Base-by-base conservation (phyloP, 371 early-diverging fungal species). In the Mortierella sp. region DNA sequence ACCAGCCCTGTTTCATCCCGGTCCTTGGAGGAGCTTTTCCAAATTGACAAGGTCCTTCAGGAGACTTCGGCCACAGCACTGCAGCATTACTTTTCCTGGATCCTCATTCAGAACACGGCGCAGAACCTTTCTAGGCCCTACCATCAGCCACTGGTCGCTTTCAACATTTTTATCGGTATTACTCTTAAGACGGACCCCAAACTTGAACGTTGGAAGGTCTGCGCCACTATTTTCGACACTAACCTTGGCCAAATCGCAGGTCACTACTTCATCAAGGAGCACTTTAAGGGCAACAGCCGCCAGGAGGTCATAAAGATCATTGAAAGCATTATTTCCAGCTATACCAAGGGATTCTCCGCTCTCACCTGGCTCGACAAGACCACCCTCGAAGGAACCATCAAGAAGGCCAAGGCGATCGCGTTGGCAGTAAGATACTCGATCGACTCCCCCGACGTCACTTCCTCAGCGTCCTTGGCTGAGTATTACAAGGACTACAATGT, bases 351-450 rank as follows among this genome's bases (percentile, higher is more conserved):
- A 88, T 9, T 69, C 90, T 26, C 88, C 88, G 70, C 76, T 10
- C 61, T 90, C 54, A 80, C 86, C 13, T 93, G 92, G 92, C 77
- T 93, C 5, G 92, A 93, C 76, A 50, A 77, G 5, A 73, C 79
- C 37, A 91, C 92, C 0, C 79, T 84, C 9, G 67, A 80, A 24
- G 77, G 64, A 11, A 93, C 93, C 1, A 73, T 89, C 8, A 80
- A 89, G 19, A 93, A 93, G 78, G 87, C 90, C 11, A 48, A 64
- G 6, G 31, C 40, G 2, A 69, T 70, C n/a, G 44, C 76, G 1
- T 87, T 82, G 71, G 88, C 91, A 59, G 82, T 91, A 31, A 91
- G 89, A 0, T 92, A 90, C 73, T 89, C 91, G 24, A 86, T 77
- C 6, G 43, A 72, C 1, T 88, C 90, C 10, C 84, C 81, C 3